Evolutionary conservation across 139 green algal species (phyloP), one percentile per base, ranked within the genome.

Genomic region (Chlorella sp.): DNA sequence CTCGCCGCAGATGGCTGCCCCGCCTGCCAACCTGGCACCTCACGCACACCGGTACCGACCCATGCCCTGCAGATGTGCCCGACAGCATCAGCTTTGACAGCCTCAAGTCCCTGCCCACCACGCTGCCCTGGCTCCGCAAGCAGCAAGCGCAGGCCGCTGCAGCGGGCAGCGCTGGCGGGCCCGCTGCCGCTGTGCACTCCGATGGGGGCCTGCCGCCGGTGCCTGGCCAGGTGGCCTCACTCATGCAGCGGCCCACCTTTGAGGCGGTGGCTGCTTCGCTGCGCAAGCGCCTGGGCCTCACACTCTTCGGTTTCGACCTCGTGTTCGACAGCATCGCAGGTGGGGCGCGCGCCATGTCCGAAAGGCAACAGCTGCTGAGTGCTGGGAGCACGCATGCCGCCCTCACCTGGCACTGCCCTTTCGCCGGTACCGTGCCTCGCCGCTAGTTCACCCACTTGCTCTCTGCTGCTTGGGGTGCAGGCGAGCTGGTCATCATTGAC

Each of bases 271-370:
- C 90, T 3, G 67, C 16, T 0, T 68, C 82, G 57, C 81, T 96
- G 25, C 84, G 84, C 23, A 26, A 57, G 17, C 32, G 84, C n/a
- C 70, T 96, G 62, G 90, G 88, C 16, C 89, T 96, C 16, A 91
- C 88, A 15, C 84, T 96, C 72, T 96, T 96, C 91, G 93, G 93
- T 0, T 96, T 95, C 71, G 93, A 96, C 74, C 73, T 94, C 3
- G 88, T 96, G 16, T 79, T 93, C 4, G 63, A 86, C 57, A 38
- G 39, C 18, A 56, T 20, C 34, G 80, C 86, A 81, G 86, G 85
- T 7, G 80, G 89, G 55, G 12, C 60, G 4, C 76, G 85, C 30
- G n/a, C n/a, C n/a, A n/a, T n/a, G n/a, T n/a, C n/a, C n/a, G n/a
- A n/a, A n/a, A n/a, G n/a, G n/a, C n/a, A n/a, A n/a, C n/a, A n/a